Evolutionary conservation across 1,284 basidiomycete genomes (phyloP).

Genomic region (Apiotrichum veenhuisii): DNA sequence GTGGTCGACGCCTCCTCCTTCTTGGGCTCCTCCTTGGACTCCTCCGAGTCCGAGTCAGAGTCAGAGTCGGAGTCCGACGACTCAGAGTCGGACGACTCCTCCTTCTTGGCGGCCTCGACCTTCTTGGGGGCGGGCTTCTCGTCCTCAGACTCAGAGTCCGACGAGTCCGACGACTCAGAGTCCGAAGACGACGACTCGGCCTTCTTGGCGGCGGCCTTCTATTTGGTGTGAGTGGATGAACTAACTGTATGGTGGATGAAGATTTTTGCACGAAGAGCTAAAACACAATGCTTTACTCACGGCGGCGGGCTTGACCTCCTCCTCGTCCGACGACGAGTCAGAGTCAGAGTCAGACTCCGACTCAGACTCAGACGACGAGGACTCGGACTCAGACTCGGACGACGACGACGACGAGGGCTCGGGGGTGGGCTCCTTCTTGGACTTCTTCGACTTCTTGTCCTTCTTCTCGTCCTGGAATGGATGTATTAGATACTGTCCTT

Average conservation of each 20-base stretch:
- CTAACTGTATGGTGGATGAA: neutral
- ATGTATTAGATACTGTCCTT: too few relatives aligned
- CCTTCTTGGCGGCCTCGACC: conserved; percentile 8
- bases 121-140: conserved; percentile 27
- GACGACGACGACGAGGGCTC: conserved; percentile 26
- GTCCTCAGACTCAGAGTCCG: conserved; percentile 29
- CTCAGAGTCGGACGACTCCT: conserved; percentile 17
- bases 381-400: conserved; percentile 25
- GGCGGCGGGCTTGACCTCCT: conserved; percentile 15
- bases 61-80: conserved; percentile 7
- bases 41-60: conserved; percentile 20
- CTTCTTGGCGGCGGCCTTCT: conserved; percentile 10
- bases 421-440: conserved; percentile 49
- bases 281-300: conserved; percentile 2
- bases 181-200: neutral
- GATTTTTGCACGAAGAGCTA: neutral
- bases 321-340: conserved; percentile 5
- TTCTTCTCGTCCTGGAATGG: conserved; percentile 11
- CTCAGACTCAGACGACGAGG: conserved; percentile 23
- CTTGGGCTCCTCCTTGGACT: conserved; percentile 25
- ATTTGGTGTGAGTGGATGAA: neutral
- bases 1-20: too few relatives aligned
- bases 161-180: conserved; percentile 22
- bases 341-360: conserved; percentile 25
- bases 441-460: conserved; percentile 48